Conservation (phyloP, 306 rosid species). For the Quercus agrifolia region DNA sequence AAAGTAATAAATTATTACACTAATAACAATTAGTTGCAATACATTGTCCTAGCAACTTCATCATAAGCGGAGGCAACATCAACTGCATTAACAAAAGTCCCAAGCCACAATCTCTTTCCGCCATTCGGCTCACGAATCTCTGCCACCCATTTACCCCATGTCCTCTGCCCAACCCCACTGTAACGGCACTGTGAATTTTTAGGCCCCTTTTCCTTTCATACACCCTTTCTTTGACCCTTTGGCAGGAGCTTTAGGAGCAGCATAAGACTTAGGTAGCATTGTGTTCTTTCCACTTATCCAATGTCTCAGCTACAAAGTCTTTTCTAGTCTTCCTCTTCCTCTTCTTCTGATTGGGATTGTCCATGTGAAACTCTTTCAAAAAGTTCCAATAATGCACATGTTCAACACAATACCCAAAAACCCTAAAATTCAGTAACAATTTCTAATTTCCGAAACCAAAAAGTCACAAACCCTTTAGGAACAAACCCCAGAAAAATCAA, state of each 20-base stretch:
- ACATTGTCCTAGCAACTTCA: constrained; percentile 91
- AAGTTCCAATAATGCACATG: neutral
- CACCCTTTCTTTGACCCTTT: constrained; percentile 96
- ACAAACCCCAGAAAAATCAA: too few species aligned
- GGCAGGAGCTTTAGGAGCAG: constrained; percentile 55
- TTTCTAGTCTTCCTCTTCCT: constrained; percentile 74
- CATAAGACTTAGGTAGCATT: constrained; percentile 29
- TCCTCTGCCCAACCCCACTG: constrained; percentile 95
- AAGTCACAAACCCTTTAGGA: too few species aligned
- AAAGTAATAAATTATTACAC: too few species aligned
- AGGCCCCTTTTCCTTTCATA: constrained; percentile 97
- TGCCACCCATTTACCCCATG: constrained; percentile 62
- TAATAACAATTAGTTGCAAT: neutral
- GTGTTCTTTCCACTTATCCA: constrained; percentile 69
- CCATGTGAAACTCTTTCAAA: constrained; percentile 13
- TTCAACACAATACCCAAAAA: neutral
- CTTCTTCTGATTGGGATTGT: constrained; percentile 30
- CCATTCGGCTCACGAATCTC: constrained; percentile 63
- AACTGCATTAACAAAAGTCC: constrained; percentile 62
- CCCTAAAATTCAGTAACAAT: too few species aligned
- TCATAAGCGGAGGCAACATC: constrained; percentile 77
- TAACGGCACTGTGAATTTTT: constrained; percentile 63
- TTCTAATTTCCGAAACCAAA: too few species aligned
- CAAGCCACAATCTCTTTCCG: constrained; percentile 73
- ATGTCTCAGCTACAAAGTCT: constrained; percentile 59